Conservation (phyloP, 2,329 filamentous ascomycete genomes). For the Lizonia empirigonia region DNA sequence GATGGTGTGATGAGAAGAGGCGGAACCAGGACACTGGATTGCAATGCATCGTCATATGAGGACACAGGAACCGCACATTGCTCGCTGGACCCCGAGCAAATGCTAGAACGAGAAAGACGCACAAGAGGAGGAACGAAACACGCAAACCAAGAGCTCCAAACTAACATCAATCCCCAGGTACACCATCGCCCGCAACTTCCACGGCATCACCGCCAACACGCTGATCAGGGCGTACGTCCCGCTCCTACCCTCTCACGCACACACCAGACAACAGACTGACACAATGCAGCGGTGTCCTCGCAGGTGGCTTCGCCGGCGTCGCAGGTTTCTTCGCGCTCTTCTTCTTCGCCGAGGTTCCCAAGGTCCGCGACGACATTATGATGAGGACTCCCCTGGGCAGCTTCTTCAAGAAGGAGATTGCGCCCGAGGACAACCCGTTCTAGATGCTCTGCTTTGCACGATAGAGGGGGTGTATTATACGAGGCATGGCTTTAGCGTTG, state of each 20-base stretch:
- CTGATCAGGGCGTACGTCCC: constrained; percentile 55
- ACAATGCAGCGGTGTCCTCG: constrained; percentile 49
- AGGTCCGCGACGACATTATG: constrained; percentile 66
- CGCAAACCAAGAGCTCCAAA: neutral
- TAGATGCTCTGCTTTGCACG: constrained; percentile 29
- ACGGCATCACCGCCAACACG: constrained; percentile 54
- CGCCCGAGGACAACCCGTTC: constrained; percentile 69
- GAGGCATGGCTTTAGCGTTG: constrained; percentile 18
- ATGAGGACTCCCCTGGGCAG: constrained; percentile 65
- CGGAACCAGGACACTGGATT: neutral
- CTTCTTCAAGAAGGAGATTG: constrained; percentile 63
- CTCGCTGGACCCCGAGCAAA: neutral
- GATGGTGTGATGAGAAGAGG: neutral
- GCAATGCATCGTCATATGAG: neutral
- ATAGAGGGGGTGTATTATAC: constrained; percentile 25
- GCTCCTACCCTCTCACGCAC: neutral
- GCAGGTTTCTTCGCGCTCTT: constrained; percentile 65
- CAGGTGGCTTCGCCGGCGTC: constrained; percentile 61
- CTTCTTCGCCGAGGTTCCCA: constrained; percentile 69
- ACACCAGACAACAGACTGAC: constrained; percentile 13
- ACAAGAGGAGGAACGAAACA: neutral
- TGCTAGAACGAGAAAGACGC: neutral
- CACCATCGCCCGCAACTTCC: constrained; percentile 55
- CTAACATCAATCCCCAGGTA: constrained; percentile 53
- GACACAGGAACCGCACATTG: neutral